Conservation (phyloP, 805 yeast genomes). For the Aciculoconidium aculeatum region DNA sequence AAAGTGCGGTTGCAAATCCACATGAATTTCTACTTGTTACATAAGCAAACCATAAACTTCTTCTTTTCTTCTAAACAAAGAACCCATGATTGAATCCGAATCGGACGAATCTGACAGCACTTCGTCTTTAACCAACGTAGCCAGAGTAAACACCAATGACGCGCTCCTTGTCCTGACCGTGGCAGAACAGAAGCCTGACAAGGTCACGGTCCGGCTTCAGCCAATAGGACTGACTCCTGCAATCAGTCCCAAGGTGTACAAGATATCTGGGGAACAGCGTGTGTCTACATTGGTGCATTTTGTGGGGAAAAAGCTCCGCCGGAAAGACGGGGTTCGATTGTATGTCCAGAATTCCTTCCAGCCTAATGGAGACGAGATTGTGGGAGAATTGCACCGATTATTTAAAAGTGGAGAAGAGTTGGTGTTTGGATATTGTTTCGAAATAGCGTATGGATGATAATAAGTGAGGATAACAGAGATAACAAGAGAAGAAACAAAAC, state of each 20-base stretch:
- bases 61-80: too few relatives aligned
- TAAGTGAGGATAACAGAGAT: constrained; percentile 9
- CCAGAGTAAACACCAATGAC: too few relatives aligned
- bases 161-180: too few relatives aligned
- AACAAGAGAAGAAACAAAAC: neutral
- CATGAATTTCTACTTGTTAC: too few relatives aligned
- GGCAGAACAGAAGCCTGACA: too few relatives aligned
- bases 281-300: constrained; percentile 43
- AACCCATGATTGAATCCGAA: too few relatives aligned
- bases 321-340: constrained; percentile 16
- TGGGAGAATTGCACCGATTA: constrained; percentile 25
- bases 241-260: constrained; percentile 45
- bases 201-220: constrained; percentile 48
- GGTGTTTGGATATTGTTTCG: constrained; percentile 32
- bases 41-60: too few relatives aligned
- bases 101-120: too few relatives aligned
- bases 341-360: constrained; percentile 37
- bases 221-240: constrained; percentile 55
- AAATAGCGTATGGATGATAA: constrained; percentile 36
- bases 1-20: too few relatives aligned
- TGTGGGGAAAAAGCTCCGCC: constrained; percentile 32
- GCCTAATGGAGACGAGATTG: constrained; percentile 35
- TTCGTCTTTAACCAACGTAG: too few relatives aligned
- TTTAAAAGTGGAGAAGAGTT: constrained; percentile 32
- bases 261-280: constrained; percentile 42